Percentiles rank a stretch among this genome's conserved stretches.
Conservation (phyloP, 495 filamentous ascomycete species). For the Aspergillus cavernicola region DNA sequence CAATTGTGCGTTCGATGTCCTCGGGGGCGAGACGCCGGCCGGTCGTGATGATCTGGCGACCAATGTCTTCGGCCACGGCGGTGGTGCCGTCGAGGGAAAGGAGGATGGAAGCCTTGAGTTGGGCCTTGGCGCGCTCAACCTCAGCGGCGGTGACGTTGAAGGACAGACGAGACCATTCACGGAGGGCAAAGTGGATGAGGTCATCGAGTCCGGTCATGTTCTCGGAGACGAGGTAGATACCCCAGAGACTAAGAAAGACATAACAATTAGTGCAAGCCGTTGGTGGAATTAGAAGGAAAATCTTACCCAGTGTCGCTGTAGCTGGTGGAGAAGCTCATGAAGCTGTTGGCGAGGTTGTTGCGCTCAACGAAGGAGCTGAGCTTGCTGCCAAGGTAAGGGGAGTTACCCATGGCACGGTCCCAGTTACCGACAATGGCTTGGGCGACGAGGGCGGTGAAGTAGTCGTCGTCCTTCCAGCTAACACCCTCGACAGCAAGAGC, state of each 20-base stretch:
- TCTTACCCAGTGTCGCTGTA: constrained; percentile 97
- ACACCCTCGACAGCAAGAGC: constrained; percentile 99
- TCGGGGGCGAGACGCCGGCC: constrained; percentile 84
- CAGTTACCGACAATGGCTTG: constrained; percentile 99
- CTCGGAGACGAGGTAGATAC: constrained; percentile 96
- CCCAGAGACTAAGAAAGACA: constrained; percentile 74
- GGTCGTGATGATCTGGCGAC: constrained; percentile 95
- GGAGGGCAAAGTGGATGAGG: constrained; percentile 94
- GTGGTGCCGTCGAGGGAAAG: constrained; percentile 97
- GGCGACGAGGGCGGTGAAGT: constrained; percentile 95
- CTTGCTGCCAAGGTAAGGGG: constrained; percentile 94
- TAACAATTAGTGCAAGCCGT: constrained; percentile 7
- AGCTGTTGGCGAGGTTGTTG: constrained; percentile 94
- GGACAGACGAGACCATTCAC: constrained; percentile 93
- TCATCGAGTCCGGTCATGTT: constrained; percentile 84
- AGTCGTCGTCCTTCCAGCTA: constrained; percentile 98
- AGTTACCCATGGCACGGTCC: constrained; percentile 97
- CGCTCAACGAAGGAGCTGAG: constrained; percentile 90
- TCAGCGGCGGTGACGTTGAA: constrained; percentile 82
- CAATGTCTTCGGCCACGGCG: constrained; percentile 95
- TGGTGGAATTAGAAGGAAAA: neutral
- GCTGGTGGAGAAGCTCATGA: constrained; percentile 99
- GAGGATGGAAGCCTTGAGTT: constrained; percentile 97
- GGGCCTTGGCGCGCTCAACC: constrained; percentile 96
- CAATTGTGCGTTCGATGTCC: constrained; percentile 90